phyloP scores from a whole-genome alignment of 163 green algal genomes.

The Chlorella variabilis region DNA sequence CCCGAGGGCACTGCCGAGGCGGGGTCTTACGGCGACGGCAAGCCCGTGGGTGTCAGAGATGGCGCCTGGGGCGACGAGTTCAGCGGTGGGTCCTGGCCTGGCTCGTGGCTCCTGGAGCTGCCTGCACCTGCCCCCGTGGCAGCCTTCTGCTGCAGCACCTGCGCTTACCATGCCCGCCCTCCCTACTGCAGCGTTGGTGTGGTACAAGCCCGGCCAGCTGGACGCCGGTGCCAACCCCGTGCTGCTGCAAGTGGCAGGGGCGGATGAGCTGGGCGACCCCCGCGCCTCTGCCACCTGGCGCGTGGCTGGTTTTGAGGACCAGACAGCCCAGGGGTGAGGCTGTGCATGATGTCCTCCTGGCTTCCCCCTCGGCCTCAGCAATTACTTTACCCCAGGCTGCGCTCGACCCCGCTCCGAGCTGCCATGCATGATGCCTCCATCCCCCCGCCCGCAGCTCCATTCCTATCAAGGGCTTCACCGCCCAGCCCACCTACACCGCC shows the following conservation, averaged over 20 bases:
- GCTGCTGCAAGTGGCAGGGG: slow-evolving; percentile 15
- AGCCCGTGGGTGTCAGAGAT: neutral
- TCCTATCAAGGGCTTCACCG: neutral
- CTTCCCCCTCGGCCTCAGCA: neutral
- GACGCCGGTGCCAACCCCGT: neutral
- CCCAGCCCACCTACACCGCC: neutral
- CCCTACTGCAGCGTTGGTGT: neutral
- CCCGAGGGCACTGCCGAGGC: neutral
- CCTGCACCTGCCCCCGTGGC: too few relatives aligned
- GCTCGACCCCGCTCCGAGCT: too few relatives aligned
- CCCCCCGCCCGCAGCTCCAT: neutral
- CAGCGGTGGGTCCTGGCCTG: neutral
- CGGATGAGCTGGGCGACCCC: neutral
- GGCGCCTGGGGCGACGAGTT: slow-evolving; percentile 30
- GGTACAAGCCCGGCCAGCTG: neutral
- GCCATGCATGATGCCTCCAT: neutral
- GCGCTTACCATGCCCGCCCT: too few relatives aligned
- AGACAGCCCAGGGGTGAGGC: slow-evolving; percentile 7
- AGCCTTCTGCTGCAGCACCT: too few relatives aligned
- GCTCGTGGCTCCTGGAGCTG: too few relatives aligned
- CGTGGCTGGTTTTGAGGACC: slow-evolving; percentile 4
- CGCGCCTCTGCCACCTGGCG: slow-evolving; percentile 26
- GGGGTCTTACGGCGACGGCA: slow-evolving; percentile 5
- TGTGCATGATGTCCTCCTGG: neutral
- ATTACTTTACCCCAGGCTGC: too few relatives aligned